Base-by-base conservation (phyloP, 2,329 filamentous ascomycete genomes). In the Nigrospora osmanthi region DNA sequence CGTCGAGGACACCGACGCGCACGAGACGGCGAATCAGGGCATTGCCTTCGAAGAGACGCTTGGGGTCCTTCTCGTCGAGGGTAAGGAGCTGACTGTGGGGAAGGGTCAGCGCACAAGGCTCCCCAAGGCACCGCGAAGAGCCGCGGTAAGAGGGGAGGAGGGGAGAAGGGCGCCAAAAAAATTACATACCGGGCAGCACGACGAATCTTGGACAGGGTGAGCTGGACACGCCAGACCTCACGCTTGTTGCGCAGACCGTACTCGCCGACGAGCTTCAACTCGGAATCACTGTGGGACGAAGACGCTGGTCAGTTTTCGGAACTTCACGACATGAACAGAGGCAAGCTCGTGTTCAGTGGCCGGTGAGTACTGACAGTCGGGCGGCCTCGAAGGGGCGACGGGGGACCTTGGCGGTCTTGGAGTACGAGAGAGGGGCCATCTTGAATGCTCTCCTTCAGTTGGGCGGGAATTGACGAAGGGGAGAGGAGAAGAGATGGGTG, bases 181-280 rank as follows among this genome's bases (percentile, higher is more conserved):
- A n/a, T n/a, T n/a, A n/a, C 83, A 66, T 87, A 96, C 91, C 93
- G 93, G 72, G 93, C 93, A 85, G 93, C 93, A 95, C 93, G 93
- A 90, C 93, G 93, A 68, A 98, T 98, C 86, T 97, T 97, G 80
- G 93, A 97, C 69, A 98, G 86, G 68, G 91, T 96, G 75, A 98
- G 86, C 83, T 89, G 85, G 76, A 98, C 93, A 76, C 93, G 89
- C 93, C 93, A 98, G 70, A 98, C 93, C 83, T 98, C 93, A 81
- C 93, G 91, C 89, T 98, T 98, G 83, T 98, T 98, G 78, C 90
- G 88, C 66, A 98, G 89, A 78, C 93, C 93, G 82, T 94, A 98
- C 81, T 98, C 93, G 77, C 93, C 93, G 67, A 98, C 91, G 75
- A 93, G 86, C 87, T 98, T 98, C 76, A 98, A 79, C 81, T 98